Evolutionary conservation across 2,329 filamentous ascomycete genomes (phyloP), one percentile per base, ranked within the genome.

Genomic region (Curvularia verruculosa): DNA sequence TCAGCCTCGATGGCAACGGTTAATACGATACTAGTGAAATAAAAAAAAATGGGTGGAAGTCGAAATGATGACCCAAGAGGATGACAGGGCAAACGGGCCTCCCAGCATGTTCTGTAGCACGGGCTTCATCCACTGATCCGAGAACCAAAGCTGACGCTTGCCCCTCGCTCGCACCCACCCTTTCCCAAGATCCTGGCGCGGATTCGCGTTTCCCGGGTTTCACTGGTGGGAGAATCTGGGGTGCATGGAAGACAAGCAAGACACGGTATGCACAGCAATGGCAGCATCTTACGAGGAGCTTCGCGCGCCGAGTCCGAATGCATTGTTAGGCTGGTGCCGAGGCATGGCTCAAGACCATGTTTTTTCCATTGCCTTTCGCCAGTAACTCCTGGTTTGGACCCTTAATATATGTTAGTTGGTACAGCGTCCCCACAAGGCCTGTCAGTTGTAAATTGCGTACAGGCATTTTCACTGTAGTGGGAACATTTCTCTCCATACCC

Each of bases 121-220:
- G 56, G 51, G 48, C 31, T 29, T 40, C 49, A 48, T 64, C 58
- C 59, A 55, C 57, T 64, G 53, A 60, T 26, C 58, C 58, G 63
- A 62, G 44, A 60, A 26, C 60, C 58, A 56, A 62, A 44, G 43
- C 39, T 53, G 40, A 46, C 43, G 18, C 43, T 31, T 29, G 43
- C 43, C 43, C 43, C 45, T 24, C 51, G 34, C 34, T 3, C 34
- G 15, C 15, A 36, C 15, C 3, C 34, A 36, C 15, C 7, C 28
- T 10, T 29, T 51, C 54, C 46, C 49, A 48, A 45, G 52, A 49
- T 56, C 46, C 55, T 53, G 44, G 36, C 39, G 24, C 40, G 48
- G 36, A 29, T 36, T 34, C 13, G 54, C 55, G 43, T 59, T n/a
- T 44, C 28, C 54, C 46, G 40, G 52, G 56, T 52, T 60, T 58